phyloP scores from a whole-genome alignment of 305 asterid genomes.

The Fraxinus floribunda region DNA sequence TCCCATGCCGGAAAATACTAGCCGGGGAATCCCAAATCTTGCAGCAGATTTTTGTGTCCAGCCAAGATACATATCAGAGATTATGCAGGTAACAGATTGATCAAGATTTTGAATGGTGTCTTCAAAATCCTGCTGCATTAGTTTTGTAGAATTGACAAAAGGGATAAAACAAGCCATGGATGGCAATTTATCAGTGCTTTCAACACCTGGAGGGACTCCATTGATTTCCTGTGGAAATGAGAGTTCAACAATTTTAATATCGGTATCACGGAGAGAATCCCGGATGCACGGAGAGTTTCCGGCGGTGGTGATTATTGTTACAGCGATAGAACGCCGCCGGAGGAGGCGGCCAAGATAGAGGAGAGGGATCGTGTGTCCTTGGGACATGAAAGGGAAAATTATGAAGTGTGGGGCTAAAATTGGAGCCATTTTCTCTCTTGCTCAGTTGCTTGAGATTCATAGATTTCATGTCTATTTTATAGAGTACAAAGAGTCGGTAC shows the following conservation, averaged over 20 bases:
- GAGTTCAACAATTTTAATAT: constrained; percentile 42
- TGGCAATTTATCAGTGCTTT: constrained; percentile 56
- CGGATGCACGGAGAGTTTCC: constrained; percentile 46
- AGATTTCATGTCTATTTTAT: background rate
- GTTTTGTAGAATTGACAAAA: constrained; percentile 44
- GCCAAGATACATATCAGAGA: constrained; percentile 56
- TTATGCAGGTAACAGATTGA: constrained; percentile 44
- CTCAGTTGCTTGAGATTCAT: background rate
- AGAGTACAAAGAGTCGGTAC: background rate
- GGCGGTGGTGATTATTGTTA: constrained; percentile 67
- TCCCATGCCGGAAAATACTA: constrained; percentile 53
- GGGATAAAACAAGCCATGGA: constrained; percentile 35
- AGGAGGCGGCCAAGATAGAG: constrained; percentile 68
- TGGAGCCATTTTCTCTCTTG: constrained; percentile 33
- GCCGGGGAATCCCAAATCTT: constrained; percentile 41
- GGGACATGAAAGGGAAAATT: constrained; percentile 66
- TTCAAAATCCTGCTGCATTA: constrained; percentile 56
- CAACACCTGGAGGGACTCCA: constrained; percentile 55
- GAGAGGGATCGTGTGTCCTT: constrained; percentile 76
- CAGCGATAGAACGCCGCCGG: constrained; percentile 41
- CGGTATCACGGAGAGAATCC: constrained; percentile 27
- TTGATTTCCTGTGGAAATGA: constrained; percentile 48
- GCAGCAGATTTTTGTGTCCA: constrained; percentile 56
- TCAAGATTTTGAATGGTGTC: constrained; percentile 30
- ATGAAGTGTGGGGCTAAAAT: constrained; percentile 46